Percentiles rank a stretch among this genome's conserved stretches.
These are phyloP conservation scores for Pythium monospermum DNA, from an alignment of 352 stramenopile genomes.

Conservation along the genomic window DNA sequence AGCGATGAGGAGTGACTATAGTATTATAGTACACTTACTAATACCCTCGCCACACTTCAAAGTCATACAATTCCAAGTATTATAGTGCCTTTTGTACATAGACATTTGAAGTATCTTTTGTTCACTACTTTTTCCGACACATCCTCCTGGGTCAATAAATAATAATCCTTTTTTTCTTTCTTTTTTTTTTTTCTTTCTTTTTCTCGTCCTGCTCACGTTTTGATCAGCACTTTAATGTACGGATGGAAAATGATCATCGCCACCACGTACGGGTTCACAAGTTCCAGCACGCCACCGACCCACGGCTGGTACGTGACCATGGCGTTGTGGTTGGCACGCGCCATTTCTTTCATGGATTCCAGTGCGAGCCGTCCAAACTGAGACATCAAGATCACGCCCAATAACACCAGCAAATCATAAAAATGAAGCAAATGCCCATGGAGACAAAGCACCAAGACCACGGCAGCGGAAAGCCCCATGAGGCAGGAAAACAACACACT, in stretches of 20 bases:
- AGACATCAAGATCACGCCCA: constrained; percentile 11
- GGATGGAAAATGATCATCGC: constrained; percentile 58
- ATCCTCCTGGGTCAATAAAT: too few relatives aligned
- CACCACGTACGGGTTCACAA: constrained; percentile 53
- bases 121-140: too few relatives aligned
- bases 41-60: neutral
- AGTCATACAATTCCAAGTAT: neutral
- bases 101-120: too few relatives aligned
- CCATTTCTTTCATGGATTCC: constrained; percentile 36
- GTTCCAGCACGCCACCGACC: constrained; percentile 37
- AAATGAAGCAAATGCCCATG: constrained; percentile 11
- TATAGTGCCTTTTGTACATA: too few relatives aligned
- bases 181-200: too few relatives aligned
- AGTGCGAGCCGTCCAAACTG: constrained; percentile 29
- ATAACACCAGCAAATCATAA: constrained; percentile 11
- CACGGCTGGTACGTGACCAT: constrained; percentile 13
- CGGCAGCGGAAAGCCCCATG: constrained; percentile 21
- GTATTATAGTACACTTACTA: neutral
- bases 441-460: constrained; percentile 13
- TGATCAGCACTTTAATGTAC: constrained; percentile 49
- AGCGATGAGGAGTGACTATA: constrained; percentile 4
- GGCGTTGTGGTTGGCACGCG: constrained; percentile 16
- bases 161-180: too few relatives aligned
- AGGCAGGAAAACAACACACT: constrained; percentile 32
- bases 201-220: constrained; percentile 4